A percentile compares a stretch with the other conserved stretches of the same genome.
These are phyloP conservation scores for Eucalyptus curtisii DNA, from an alignment of 345 rosid species.

Conservation along the genomic window DNA sequence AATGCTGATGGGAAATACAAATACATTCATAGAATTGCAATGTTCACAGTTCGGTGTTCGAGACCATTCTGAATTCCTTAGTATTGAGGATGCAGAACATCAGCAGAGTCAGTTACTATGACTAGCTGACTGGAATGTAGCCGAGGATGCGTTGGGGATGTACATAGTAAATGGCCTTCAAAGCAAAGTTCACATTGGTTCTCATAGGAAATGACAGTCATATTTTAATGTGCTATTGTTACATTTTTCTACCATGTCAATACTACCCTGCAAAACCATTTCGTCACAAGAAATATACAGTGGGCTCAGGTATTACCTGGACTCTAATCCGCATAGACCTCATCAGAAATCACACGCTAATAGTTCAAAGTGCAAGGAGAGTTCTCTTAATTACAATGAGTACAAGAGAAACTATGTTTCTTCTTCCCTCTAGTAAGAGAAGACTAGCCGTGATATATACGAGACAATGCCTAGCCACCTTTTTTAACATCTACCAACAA, in stretches of 20 bases:
- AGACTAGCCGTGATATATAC: neutral
- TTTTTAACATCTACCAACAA: neutral
- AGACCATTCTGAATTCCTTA: neutral
- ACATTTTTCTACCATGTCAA: neutral
- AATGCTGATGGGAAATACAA: neutral
- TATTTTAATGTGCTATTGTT: neutral
- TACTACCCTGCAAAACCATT: neutral
- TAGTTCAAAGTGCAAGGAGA: neutral
- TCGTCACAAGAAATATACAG: neutral
- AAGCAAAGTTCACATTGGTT: neutral
- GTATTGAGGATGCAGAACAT: neutral
- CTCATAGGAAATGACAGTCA: neutral
- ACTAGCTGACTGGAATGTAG: neutral
- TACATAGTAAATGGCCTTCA: neutral
- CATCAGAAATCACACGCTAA: neutral
- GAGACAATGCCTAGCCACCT: neutral
- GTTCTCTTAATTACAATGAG: neutral
- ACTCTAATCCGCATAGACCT: neutral
- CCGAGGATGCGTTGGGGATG: neutral
- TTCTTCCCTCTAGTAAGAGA: neutral
- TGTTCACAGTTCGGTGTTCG: neutral
- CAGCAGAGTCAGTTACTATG: neutral
- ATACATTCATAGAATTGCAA: neutral
- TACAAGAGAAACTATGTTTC: neutral
- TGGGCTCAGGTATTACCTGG: neutral